Evolutionary conservation across 805 yeast species (phyloP).

Genomic region (Spathaspora sp.): DNA sequence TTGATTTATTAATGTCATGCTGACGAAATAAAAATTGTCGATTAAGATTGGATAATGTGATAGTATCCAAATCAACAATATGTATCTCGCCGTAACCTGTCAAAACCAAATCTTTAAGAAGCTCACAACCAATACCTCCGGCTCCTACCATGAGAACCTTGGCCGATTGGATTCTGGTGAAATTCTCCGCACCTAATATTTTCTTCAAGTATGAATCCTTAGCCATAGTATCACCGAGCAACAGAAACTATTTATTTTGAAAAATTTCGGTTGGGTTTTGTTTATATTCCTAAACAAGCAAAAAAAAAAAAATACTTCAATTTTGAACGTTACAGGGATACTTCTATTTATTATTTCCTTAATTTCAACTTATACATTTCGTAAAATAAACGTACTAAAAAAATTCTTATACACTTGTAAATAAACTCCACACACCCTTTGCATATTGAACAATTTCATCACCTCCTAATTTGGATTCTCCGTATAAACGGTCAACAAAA

Average conservation of each 20-base stretch:
- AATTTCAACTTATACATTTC: background rate
- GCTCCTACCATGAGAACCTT: conserved; percentile 87
- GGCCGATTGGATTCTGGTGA: conserved; percentile 26
- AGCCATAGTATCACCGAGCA: conserved; percentile 19
- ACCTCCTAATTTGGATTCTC: conserved; percentile 77
- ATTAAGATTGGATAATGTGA: conserved; percentile 87
- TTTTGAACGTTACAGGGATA: too few relatives aligned
- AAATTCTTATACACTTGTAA: conserved; percentile 38
- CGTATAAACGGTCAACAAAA: conserved; percentile 75
- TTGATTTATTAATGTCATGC: conserved; percentile 85
- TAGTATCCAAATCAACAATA: conserved; percentile 92
- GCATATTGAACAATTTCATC: conserved; percentile 76
- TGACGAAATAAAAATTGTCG: conserved; percentile 89
- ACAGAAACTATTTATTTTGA: background rate
- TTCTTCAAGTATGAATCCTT: conserved; percentile 40
- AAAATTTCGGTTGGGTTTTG: background rate
- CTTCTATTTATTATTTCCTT: too few relatives aligned
- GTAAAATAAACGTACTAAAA: background rate
- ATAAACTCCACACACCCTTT: conserved; percentile 72
- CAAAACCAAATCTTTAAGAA: conserved; percentile 73
- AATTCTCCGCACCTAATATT: conserved; percentile 40
- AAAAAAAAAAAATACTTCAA: background rate
- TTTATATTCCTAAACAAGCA: background rate
- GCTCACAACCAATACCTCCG: conserved; percentile 95
- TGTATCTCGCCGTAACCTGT: conserved; percentile 85